phyloP scores from a whole-genome alignment of 129 eudicot species.

The Flaveria brownii region DNA sequence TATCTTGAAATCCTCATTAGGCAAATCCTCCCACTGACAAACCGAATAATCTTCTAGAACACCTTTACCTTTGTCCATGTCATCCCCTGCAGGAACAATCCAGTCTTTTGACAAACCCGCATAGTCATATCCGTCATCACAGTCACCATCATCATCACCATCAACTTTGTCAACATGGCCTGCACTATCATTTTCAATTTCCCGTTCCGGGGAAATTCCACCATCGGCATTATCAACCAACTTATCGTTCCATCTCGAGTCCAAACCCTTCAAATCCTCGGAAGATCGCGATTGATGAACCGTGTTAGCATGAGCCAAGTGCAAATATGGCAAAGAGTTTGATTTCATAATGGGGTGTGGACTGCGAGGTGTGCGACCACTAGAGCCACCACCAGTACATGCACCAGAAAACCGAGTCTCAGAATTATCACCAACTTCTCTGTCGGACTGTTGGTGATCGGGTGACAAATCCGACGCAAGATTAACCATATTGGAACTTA shows the following conservation, averaged over 20 bases:
- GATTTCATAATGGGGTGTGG: constrained; percentile 50
- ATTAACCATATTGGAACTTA: constrained; percentile 54
- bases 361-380: constrained; percentile 35
- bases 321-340: constrained; percentile 58
- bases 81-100: constrained; percentile 75
- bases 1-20: constrained; percentile 61
- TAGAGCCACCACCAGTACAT: constrained; percentile 33
- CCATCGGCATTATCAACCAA: constrained; percentile 36
- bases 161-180: constrained; percentile 39
- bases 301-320: constrained; percentile 17
- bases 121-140: constrained; percentile 54
- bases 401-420: constrained; percentile 49
- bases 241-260: constrained; percentile 40
- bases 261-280: constrained; percentile 52
- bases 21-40: constrained; percentile 47
- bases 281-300: constrained; percentile 55
- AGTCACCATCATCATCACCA: constrained; percentile 40
- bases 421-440: constrained; percentile 47
- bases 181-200: constrained; percentile 34
- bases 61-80: constrained; percentile 39
- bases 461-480: constrained; percentile 50
- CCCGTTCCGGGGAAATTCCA: constrained; percentile 30
- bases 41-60: constrained; percentile 42
- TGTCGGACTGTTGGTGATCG: constrained; percentile 48
- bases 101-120: constrained; percentile 81